Percentiles rank a stretch among this genome's conserved stretches.
Conservation (phyloP, 2,329 filamentous ascomycete genomes). For the Arthrinium phaeospermum region DNA sequence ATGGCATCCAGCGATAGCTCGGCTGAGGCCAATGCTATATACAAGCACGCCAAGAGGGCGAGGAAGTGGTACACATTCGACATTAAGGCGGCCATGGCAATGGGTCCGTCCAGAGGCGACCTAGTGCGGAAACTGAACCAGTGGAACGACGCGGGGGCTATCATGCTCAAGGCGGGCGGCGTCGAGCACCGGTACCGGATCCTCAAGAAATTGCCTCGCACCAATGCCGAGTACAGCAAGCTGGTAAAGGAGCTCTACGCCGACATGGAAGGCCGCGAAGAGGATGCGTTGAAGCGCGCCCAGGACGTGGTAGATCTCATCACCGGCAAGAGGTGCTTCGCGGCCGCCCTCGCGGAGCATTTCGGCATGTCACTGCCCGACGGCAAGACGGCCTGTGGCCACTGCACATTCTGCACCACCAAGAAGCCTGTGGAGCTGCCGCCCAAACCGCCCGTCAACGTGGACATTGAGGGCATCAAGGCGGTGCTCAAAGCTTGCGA, state of each 20-base stretch:
- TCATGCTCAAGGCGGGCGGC: conserved; percentile 58
- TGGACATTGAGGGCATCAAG: conserved; percentile 48
- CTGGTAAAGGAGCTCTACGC: conserved; percentile 54
- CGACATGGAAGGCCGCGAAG: conserved; percentile 57
- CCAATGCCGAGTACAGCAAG: conserved; percentile 45
- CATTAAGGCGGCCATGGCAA: conserved; percentile 45
- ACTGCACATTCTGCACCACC: conserved; percentile 58
- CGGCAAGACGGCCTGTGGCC: conserved; percentile 53
- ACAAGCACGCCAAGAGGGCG: conserved; percentile 45
- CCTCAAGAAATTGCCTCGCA: conserved; percentile 50
- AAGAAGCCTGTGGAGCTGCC: conserved; percentile 46
- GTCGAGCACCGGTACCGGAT: conserved; percentile 61
- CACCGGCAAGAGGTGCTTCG: conserved; percentile 57
- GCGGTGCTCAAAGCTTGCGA: conserved; percentile 49
- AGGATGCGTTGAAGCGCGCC: conserved; percentile 57
- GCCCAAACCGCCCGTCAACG: conserved; percentile 42
- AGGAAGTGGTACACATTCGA: conserved; percentile 54
- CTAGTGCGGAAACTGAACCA: conserved; percentile 61
- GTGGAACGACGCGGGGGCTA: conserved; percentile 53
- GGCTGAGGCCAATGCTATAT: conserved; percentile 51
- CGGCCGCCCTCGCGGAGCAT: conserved; percentile 57
- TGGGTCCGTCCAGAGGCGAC: conserved; percentile 48
- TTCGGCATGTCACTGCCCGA: conserved; percentile 60
- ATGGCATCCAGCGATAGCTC: conserved; percentile 44
- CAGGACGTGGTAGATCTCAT: conserved; percentile 58